Base-by-base conservation (phyloP, 805 yeast genomes). In the Ogataea degrootiae region DNA sequence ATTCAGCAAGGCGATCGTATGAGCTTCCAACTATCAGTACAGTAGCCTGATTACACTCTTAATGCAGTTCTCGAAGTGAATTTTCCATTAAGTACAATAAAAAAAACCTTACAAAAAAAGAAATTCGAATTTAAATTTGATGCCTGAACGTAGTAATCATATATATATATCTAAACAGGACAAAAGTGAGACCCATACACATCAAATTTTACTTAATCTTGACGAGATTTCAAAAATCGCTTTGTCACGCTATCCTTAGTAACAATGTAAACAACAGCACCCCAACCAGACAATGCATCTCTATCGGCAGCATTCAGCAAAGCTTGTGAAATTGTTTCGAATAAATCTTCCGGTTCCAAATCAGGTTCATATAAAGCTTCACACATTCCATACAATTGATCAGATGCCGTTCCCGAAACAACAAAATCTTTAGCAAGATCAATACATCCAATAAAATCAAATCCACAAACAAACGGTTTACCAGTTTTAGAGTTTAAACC, bases 211-310 rank as follows among this genome's bases (percentile, higher is more conserved):
- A 19, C 37, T 68, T 77, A 94, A 77, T 94, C 99, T 74, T 92
- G 98, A 69, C 99, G 85, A 48, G 97, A 89, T 73, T 85, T 91
- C 70, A 94, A 79, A 59, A 86, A 81, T 62, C 95, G 82, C 72
- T 85, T 90, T 46, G 82, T 79, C 48, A 94, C 96, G 68, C 88
- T 87, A 65, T 92, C 98, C 70, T 90, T 90, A 41, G 96, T 87
- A 44, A 94, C 80, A 46, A 94, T 73, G 69, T 92, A 92, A 22
- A 94, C 98, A 16, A 88, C 86, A 8, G 96, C 97, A 61, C 99
- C 99, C 97, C 97, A 94, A 56, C 99, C 99, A 31, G 96, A 84
- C 49, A 94, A 75, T 6, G 97, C 96, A 69, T 94, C 99, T 75
- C 99, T 86, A 69, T 94, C 99, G 35, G 87, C 95, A 17, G 97